Base-by-base conservation (phyloP, 257 asterid genomes). In the Solanum lycopersicoides region DNA sequence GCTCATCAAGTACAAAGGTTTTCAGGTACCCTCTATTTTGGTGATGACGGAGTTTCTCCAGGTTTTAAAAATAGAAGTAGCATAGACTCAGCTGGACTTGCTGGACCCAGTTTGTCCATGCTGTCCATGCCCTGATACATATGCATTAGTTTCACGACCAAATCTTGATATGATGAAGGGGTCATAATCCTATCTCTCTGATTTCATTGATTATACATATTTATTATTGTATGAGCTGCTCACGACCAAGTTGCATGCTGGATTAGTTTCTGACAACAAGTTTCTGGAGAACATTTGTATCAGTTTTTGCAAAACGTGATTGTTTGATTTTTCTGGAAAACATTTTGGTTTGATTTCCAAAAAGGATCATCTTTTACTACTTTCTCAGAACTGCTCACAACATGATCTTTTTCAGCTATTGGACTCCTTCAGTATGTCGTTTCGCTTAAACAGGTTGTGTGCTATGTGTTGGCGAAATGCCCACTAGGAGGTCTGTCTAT, bases 1-100 rank as follows among this genome's bases (percentile, higher is more conserved):
- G 88, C 98, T 97, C 83, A 97, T 97, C 88, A 97, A 97, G 91
- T 97, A 91, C 94, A 96, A 95, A 89, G 99, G 98, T 88, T 95
- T 84, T 90, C 99, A 97, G 96, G 99, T 95, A 87, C 74, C 84
- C 63, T 65, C 66, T 60, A 37, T n/a, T 30, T 86, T 50, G 72
- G 34, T 34, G n/a, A 69, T 85, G 47, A 35, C 44, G 23, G n/a
- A 30, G 60, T 47, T 80, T 77, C 83, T 44, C 83, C 63, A 14
- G 63, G 39, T 76, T 47, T 28, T 80, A 80, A 28, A 80, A 9
- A 28, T 45, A 14, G 16, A 44, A 47, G 28, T 79, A 45, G 84
- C 18, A 5, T 15, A 79, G 25, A 79, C 84, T 79, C 39, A 28
- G 66, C 6, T 45, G 84, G 28, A 45, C 28, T 45, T 45, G 66